These are phyloP conservation scores for Thalia dealbata DNA, from an alignment of 176 grass and related monocot species.

Conservation along the genomic window DNA sequence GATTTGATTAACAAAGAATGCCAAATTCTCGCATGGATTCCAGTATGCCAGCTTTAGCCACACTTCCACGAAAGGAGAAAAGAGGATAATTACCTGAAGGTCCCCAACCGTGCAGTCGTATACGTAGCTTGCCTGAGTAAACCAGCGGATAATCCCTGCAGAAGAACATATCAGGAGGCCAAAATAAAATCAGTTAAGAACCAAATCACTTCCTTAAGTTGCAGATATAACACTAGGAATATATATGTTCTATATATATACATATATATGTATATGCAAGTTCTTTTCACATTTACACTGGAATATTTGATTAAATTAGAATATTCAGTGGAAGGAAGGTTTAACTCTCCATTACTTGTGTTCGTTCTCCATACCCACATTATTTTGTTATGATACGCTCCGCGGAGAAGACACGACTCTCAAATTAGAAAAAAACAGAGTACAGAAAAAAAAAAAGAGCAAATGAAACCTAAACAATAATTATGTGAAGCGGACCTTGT, in stretches of 20 bases:
- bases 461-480: neutral
- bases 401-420: neutral
- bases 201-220: too few species aligned
- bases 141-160: conserved; percentile 90
- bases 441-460: neutral
- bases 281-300: too few species aligned
- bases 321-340: too few species aligned
- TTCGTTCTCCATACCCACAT: too few species aligned
- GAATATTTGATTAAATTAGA: too few species aligned
- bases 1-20: too few species aligned
- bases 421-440: neutral
- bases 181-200: neutral
- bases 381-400: too few species aligned
- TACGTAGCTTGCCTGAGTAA: conserved; percentile 93
- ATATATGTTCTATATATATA: too few species aligned
- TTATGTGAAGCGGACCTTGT: conserved; percentile 48
- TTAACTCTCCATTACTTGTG: too few species aligned
- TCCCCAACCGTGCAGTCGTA: conserved; percentile 86
- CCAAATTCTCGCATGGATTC: neutral
- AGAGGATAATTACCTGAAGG: conserved; percentile 64
- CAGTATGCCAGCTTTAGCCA: neutral
- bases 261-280: too few species aligned
- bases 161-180: conserved; percentile 13
- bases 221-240: too few species aligned
- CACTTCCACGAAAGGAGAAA: too few species aligned